Evolutionary conservation across 176 grass and related monocot genomes (phyloP), one percentile per base, ranked within the genome.

Genomic region (Guadua angustifolia): DNA sequence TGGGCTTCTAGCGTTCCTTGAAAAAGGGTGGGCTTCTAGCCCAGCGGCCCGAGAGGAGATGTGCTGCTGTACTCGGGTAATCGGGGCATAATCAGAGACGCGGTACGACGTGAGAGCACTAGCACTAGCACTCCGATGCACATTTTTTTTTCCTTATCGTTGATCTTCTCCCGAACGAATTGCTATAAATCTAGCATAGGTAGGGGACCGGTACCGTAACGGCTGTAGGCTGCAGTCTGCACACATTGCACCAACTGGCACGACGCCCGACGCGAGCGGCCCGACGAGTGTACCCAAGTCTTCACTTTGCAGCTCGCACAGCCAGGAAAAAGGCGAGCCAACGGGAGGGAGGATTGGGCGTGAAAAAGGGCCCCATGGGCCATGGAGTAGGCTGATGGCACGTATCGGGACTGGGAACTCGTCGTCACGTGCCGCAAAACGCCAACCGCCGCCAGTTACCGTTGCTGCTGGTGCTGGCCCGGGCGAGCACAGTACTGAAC

Each of bases 371-470:
- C 0, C 4, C 15, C 15, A 36, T 36, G 3, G 11, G 3, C 49
- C 49, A 16, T 17, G 14, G 53, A 9, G 6, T 7, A 56, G 10
- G 1, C 14, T 1, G 17, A 19, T n/a, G 10, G 1, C 19, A 4
- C 72, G 4, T 7, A 80, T 17, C 67, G 84, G 33, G 68, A 53
- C 76, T 11, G 22, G 42, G 66, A 33, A 9, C 44, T n/a, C 58
- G 35, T 52, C 84, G 24, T 75, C 78, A 66, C 70, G 60, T 56
- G 85, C 24, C 70, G 78, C 85, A 38, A 81, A 45, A 60, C 29
- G 62, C 79, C 79, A 76, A 15, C 21, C 29, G 21, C 72, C 53
- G 43, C 66, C 44, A 63, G 73, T 88, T 24, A 49, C 65, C 66
- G 80, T 83, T 88, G 85, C 16, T 19, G 32, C 19, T 8, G 44